Conservation (phyloP, 2,329 filamentous ascomycete species). For the Clonostachys sp. region DNA sequence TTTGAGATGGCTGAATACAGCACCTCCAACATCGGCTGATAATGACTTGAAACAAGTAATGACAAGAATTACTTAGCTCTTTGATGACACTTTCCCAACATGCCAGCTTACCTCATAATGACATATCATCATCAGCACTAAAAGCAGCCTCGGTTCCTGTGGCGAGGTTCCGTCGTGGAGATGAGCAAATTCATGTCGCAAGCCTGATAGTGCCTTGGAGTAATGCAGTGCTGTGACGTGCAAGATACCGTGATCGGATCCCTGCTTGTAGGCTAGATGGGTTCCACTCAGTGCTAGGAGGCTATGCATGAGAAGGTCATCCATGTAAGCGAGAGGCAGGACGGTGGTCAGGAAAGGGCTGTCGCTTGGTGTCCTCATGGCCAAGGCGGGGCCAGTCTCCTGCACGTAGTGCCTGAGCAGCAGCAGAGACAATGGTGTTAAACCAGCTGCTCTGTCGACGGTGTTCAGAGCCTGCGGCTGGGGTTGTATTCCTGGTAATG, state of each 20-base stretch:
- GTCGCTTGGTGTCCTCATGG: conserved; percentile 1
- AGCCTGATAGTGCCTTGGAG: conserved; percentile 1
- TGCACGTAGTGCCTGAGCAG: conserved; percentile 2
- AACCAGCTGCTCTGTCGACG: too few species aligned
- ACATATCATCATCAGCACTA: conserved; percentile 2
- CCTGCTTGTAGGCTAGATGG: conserved; percentile 1
- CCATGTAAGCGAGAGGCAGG: conserved; percentile 1
- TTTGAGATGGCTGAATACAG: conserved; percentile 2
- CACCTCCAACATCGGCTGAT: conserved; percentile 1
- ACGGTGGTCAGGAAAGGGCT: conserved; percentile 3
- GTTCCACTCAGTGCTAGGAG: conserved; percentile 2
- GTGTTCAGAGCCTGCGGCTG: too few species aligned
- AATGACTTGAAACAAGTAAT: not conserved
- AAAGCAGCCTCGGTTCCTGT: conserved; percentile 2
- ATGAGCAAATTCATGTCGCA: conserved; percentile 1
- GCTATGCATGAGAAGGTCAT: conserved; percentile 6
- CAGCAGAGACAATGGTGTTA: conserved; percentile 1
- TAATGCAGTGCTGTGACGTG: conserved; percentile 1
- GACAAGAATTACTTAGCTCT: too few species aligned
- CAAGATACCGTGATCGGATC: not conserved
- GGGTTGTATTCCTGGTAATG: too few species aligned
- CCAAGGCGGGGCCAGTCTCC: conserved; percentile 2
- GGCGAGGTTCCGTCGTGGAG: not conserved
- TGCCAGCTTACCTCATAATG: conserved; percentile 1
- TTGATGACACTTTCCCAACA: too few species aligned